Evolutionary conservation across 2,329 filamentous ascomycete genomes (phyloP), one percentile per base, ranked within the genome.

Genomic region (Penicillium sclerotiorum): DNA sequence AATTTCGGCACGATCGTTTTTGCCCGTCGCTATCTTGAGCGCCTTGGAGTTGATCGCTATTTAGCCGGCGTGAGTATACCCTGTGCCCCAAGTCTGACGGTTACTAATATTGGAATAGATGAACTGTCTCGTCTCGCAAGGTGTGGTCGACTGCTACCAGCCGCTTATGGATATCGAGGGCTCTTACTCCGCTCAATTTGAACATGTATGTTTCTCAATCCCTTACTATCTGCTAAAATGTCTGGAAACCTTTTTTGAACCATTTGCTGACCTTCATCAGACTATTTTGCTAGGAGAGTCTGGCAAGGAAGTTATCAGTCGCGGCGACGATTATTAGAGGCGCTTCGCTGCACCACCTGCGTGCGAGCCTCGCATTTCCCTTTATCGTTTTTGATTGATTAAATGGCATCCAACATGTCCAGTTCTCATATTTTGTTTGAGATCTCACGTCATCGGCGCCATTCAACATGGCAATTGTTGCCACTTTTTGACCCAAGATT

Each of bases 1-100:
- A 84, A 85, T 51, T 87, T 87, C 50, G 81, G 82, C 17, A 83
- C 79, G 1, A 59, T 87, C 22, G 80, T 83, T 1, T 86, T 86
- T 61, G 84, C 76, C 48, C 76, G 82, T 17, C 79, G 83, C 7
- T 85, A 86, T 54, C 74, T 87, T 22, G 83, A 86, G 36, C 77
- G 82, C n/a, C 69, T 86, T n/a, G 84, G 84, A 0, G 64, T 80
- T 15, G 76, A 84, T 37, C 76, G 77, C 25, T 87, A 87, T 56
- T 65, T 83, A 42, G 75, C 81, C 1, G 83, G 81, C 1, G 78
- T 83, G 64, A 70, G 76, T 63, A 13, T 17, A 17, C 5, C 13
- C 21, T 21, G 18, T 8, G 4, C 1, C 32, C 21, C 5, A 15
- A 12, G 15, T 36, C 9, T 5, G 17, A 27, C 41, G 15, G n/a